A percentile compares a stretch with the other conserved stretches of the same genome.
Conservation (phyloP, 371 early-diverging fungal genomes). For the Mucor circinelloides region DNA sequence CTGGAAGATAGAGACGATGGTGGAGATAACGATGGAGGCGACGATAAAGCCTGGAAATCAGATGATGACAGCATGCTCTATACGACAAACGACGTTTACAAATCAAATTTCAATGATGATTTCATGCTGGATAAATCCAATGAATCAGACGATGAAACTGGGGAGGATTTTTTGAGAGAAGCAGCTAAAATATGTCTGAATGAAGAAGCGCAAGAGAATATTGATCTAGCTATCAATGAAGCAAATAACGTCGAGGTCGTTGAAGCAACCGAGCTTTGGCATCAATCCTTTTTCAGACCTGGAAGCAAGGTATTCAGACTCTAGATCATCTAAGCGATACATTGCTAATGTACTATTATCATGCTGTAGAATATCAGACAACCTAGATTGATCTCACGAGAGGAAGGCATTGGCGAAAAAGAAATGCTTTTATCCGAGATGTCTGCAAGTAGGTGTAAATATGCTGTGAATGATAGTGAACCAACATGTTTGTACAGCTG, state of each 20-base stretch:
- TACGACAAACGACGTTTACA: not conserved
- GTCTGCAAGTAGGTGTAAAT: constrained; percentile 12
- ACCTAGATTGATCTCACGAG: constrained; percentile 13
- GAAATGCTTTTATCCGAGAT: constrained; percentile 28
- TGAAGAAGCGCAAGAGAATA: constrained; percentile 14
- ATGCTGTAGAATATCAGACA: not conserved
- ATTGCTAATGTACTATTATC: not conserved
- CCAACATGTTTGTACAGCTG: not conserved
- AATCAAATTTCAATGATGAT: constrained; percentile 8
- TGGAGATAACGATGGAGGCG: not conserved
- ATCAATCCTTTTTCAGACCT: constrained; percentile 12
- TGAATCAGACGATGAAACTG: not conserved
- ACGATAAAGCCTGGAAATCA: not conserved
- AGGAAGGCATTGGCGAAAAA: constrained; percentile 15
- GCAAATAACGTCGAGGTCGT: constrained; percentile 4
- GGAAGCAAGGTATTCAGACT: not conserved
- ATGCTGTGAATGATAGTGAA: not conserved
- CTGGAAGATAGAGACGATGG: not conserved
- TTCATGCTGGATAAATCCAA: not conserved
- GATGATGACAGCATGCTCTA: not conserved
- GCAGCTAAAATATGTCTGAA: constrained; percentile 5
- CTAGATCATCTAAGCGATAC: not conserved
- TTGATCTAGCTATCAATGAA: not conserved
- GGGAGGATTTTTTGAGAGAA: not conserved
- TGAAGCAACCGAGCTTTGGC: not conserved